A percentile compares a stretch with the other conserved stretches of the same genome.
phyloP scores from a whole-genome alignment of 768 basidiomycete genomes.

The Coprinellus micaceus region DNA sequence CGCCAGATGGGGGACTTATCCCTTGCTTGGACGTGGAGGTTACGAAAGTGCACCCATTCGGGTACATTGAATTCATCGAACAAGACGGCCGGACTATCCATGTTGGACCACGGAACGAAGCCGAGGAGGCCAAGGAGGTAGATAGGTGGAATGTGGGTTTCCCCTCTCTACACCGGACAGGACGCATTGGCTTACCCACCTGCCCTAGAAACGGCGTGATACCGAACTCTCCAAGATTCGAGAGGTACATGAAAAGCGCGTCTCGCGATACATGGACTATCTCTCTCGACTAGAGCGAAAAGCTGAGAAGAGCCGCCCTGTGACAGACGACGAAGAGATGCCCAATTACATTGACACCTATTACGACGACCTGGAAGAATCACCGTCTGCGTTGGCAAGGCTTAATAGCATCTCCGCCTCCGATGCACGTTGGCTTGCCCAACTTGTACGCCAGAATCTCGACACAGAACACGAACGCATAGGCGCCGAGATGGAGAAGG shows the following conservation, averaged over 20 bases:
- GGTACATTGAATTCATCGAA: conserved; percentile 68
- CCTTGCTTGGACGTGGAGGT: conserved; percentile 73
- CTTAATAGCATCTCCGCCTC: conserved; percentile 36
- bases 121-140: conserved; percentile 58
- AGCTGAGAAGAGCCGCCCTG: conserved; percentile 40
- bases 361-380: conserved; percentile 64
- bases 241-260: conserved; percentile 53
- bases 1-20: conserved; percentile 76
- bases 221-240: conserved; percentile 56
- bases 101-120: conserved; percentile 65
- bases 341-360: conserved; percentile 51
- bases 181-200: too few species aligned
- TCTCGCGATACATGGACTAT: conserved; percentile 51
- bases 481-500: conserved; percentile 62
- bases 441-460: conserved; percentile 45
- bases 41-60: conserved; percentile 73
- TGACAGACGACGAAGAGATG: conserved; percentile 40
- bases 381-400: conserved; percentile 38
- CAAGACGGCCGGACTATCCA: conserved; percentile 45
- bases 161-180: too few species aligned
- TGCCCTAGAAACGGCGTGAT: conserved; percentile 64
- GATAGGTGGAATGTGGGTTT: conserved; percentile 69
- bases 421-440: conserved; percentile 65
- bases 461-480: conserved; percentile 47
- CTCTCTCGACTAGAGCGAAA: conserved; percentile 61